Conservation (phyloP, 2,329 filamentous ascomycete species). For the Xylaria sp. region DNA sequence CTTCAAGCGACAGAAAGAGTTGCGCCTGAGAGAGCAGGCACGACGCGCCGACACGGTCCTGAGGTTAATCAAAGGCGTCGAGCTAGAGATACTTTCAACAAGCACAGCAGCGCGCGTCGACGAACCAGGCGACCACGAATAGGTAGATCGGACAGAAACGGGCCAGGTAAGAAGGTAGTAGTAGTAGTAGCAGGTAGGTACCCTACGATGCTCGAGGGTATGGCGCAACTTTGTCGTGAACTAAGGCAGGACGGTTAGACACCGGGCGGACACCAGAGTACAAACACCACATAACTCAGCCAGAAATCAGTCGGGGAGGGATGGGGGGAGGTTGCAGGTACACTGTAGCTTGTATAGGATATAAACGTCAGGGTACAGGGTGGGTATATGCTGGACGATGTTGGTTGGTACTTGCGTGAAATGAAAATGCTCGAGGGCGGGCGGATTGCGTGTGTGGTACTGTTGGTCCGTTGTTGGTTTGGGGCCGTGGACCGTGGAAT, state of each 20-base stretch:
- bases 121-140: conserved; percentile 12
- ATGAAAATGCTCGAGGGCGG: conserved; percentile 25
- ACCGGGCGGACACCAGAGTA: conserved; percentile 17
- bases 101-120: conserved; percentile 33
- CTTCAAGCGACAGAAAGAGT: conserved; percentile 2
- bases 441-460: conserved; percentile 37
- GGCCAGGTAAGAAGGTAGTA: conserved; percentile 10
- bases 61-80: conserved; percentile 16
- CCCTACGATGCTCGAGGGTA: conserved; percentile 21
- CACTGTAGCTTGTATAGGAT: conserved; percentile 30
- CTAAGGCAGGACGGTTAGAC: conserved; percentile 35
- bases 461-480: conserved; percentile 32
- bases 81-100: conserved; percentile 7
- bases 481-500: conserved; percentile 7
- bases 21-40: conserved; percentile 18
- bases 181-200: conserved; percentile 20
- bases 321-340: conserved; percentile 34
- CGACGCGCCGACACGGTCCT: conserved; percentile 12
- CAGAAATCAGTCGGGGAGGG: conserved; percentile 25
- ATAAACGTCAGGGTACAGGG: conserved; percentile 35
- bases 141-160: conserved; percentile 3
- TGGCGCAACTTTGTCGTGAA: conserved; percentile 29
- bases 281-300: conserved; percentile 15
- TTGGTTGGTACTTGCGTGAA: conserved; percentile 36
- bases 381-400: conserved; percentile 34